phyloP scores from a whole-genome alignment of 2,329 filamentous ascomycete genomes.

The Neoarthrinium moseri region DNA sequence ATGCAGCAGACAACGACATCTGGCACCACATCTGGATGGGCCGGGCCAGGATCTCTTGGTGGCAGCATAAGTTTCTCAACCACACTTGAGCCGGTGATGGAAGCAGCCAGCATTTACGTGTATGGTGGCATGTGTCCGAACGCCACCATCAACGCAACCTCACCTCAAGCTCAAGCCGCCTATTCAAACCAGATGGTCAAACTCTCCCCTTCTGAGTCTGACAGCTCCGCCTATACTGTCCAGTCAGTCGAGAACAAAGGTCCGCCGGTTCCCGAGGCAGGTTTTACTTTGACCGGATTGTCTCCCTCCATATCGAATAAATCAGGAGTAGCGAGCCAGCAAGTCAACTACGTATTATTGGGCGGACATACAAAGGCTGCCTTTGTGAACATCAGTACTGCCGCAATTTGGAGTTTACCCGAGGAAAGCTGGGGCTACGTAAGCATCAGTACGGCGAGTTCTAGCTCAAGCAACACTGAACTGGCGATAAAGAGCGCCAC shows the following conservation, averaged over 20 bases:
- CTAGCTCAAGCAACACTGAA: slow-evolving; percentile 48
- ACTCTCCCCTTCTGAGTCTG: slow-evolving; percentile 47
- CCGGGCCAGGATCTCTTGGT: slow-evolving; percentile 51
- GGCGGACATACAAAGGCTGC: slow-evolving; percentile 81
- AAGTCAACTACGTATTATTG: slow-evolving; percentile 76
- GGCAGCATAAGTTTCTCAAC: slow-evolving; percentile 66
- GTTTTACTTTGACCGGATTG: slow-evolving; percentile 78
- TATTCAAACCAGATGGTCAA: slow-evolving; percentile 81
- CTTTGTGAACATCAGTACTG: slow-evolving; percentile 92
- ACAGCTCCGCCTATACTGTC: slow-evolving; percentile 32
- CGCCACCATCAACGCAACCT: slow-evolving; percentile 36
- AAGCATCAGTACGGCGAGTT: slow-evolving; percentile 45
- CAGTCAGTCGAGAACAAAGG: slow-evolving; percentile 46
- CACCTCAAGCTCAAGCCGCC: slow-evolving; percentile 67
- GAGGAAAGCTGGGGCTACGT: slow-evolving; percentile 86
- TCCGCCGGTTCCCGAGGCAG: slow-evolving; percentile 76
- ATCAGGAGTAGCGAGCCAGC: slow-evolving; percentile 64
- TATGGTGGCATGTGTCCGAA: slow-evolving; percentile 90
- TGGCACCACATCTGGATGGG: slow-evolving; percentile 23
- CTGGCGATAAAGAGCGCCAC: slow-evolving; percentile 47
- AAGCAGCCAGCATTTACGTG: slow-evolving; percentile 61
- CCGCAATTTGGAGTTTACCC: slow-evolving; percentile 83
- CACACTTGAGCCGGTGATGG: slow-evolving; percentile 50
- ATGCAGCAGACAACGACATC: slow-evolving; percentile 28
- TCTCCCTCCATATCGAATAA: slow-evolving; percentile 68